Base-by-base conservation (phyloP, 192 early-diverging fungal genomes). In the Coemansia sp. region DNA sequence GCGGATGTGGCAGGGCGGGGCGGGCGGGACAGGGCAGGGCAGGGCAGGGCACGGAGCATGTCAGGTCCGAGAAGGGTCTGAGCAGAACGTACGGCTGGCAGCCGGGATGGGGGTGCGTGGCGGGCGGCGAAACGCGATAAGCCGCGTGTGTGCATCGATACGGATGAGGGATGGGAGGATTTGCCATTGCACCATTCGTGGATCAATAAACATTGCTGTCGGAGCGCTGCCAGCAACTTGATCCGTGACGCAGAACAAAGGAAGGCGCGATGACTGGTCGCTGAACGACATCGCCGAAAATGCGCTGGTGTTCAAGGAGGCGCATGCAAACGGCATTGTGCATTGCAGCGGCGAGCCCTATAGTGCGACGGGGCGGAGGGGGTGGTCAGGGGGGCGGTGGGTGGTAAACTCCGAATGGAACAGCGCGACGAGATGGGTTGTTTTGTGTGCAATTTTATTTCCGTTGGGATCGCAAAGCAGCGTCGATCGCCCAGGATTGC, bases 291-390 rank as follows among this genome's bases (percentile, higher is more conserved):
- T 38, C 35, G 35, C 35, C 35, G 14, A 16, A 38, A 38, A 38
- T 38, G 35, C 35, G 23, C 1, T 2, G 23, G 45, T 47, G 45
- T 47, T 47, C 45, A 47, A 24, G 44, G 23, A 42, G 25, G 43
- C 56, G 56, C 56, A 57, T 58, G 56, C 44, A 16, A 10, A 12
- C 27, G 45, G 57, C 44, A 32, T 32, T 59, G 56, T 48, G 57
- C 57, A 32, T 32, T 59, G 57, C 57, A 59, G 58, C 19, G 16
- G 4, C 31, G 4, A 21, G 28, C 31, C 7, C 44, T 38, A 59
- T 33, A 50, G 58, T 50, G 58, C 33, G 35, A 7, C 9, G 14
- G 16, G 27, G 11, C 12, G 28, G 14, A 27, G 12, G 28, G n/a
- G 28, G n/a, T n/a, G 28, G 45, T 3, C 45, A 25, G 28, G 28